Percentiles rank a stretch among this genome's conserved stretches.
These are phyloP conservation scores for Boletus rufocinnamomeus DNA, from an alignment of 768 basidiomycete species.

Conservation along the genomic window DNA sequence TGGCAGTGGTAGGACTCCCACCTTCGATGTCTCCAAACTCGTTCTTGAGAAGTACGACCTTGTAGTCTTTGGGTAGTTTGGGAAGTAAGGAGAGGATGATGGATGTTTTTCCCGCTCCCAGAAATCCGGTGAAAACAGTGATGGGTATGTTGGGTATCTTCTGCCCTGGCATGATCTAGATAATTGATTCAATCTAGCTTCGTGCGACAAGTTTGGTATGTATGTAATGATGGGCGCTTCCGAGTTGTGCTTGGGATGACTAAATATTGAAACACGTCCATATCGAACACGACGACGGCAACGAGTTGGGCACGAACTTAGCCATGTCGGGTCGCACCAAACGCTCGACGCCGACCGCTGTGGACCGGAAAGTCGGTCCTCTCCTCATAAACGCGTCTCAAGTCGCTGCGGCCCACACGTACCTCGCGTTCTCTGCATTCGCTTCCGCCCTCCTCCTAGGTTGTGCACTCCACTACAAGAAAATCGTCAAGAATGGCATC, in stretches of 20 bases:
- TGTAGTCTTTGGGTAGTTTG: conserved; percentile 82
- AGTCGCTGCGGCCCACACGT: conserved; percentile 65
- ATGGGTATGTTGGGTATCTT: conserved; percentile 60
- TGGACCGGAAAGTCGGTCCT: conserved; percentile 10
- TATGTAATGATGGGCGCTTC: not conserved
- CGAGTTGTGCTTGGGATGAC: not conserved
- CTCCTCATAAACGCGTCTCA: conserved; percentile 47
- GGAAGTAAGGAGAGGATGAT: conserved; percentile 83
- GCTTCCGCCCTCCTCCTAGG: conserved; percentile 61
- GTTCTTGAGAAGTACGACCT: conserved; percentile 90
- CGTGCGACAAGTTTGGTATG: not conserved
- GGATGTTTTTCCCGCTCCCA: conserved; percentile 80
- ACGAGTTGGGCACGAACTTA: not conserved
- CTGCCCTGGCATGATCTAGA: conserved; percentile 12
- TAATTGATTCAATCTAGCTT: not conserved
- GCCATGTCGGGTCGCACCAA: conserved; percentile 25
- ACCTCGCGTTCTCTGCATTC: conserved; percentile 68
- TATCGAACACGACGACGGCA: not conserved
- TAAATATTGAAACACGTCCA: not conserved
- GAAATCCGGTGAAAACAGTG: conserved; percentile 94
- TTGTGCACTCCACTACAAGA: conserved; percentile 71
- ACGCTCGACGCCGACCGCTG: conserved; percentile 1
- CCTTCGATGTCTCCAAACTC: conserved; percentile 96
- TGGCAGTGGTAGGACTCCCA: conserved; percentile 26
- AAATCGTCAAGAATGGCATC: conserved; percentile 83